Evolutionary conservation across 805 yeast species (phyloP).

Genomic region (Hanseniaspora taiwanica): DNA sequence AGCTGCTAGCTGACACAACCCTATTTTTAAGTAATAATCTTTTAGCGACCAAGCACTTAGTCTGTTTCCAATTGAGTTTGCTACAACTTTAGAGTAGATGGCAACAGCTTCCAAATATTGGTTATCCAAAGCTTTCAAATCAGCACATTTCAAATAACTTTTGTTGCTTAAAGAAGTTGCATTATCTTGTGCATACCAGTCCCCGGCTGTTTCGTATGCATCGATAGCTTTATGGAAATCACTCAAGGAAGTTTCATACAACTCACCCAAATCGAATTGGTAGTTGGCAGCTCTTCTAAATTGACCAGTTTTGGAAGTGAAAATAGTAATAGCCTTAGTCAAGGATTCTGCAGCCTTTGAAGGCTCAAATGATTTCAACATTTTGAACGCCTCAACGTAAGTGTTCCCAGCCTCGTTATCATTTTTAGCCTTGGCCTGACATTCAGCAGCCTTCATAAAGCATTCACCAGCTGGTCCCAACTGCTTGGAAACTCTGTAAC

Average conservation of each 20-base stretch:
- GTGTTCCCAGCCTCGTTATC: constrained; percentile 89
- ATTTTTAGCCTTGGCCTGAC: constrained; percentile 52
- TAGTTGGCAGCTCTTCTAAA: constrained; percentile 94
- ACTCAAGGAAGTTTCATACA: constrained; percentile 64
- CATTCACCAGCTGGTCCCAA: constrained; percentile 64
- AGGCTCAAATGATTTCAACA: constrained; percentile 64
- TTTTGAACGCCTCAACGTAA: constrained; percentile 80
- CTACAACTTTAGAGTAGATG: constrained; percentile 65
- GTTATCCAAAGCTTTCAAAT: constrained; percentile 65
- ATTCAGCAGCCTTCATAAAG: constrained; percentile 74
- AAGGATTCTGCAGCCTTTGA: constrained; percentile 66
- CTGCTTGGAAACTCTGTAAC: constrained; percentile 65
- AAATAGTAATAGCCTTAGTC: constrained; percentile 64
- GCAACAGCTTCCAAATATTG: constrained; percentile 64
- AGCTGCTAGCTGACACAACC: constrained; percentile 70
- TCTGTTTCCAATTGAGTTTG: constrained; percentile 58
- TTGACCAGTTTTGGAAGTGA: constrained; percentile 73
- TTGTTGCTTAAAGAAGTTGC: constrained; percentile 85
- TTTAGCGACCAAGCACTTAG: constrained; percentile 84
- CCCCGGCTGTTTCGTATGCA: constrained; percentile 87
- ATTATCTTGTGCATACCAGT: constrained; percentile 87
- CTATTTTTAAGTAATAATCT: constrained; percentile 78
- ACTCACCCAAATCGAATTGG: constrained; percentile 77
- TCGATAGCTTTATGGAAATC: constrained; percentile 58
- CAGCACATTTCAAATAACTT: constrained; percentile 81